Conservation (phyloP, 108 stramenopile genomes). For the Licmophora abbreviata region DNA sequence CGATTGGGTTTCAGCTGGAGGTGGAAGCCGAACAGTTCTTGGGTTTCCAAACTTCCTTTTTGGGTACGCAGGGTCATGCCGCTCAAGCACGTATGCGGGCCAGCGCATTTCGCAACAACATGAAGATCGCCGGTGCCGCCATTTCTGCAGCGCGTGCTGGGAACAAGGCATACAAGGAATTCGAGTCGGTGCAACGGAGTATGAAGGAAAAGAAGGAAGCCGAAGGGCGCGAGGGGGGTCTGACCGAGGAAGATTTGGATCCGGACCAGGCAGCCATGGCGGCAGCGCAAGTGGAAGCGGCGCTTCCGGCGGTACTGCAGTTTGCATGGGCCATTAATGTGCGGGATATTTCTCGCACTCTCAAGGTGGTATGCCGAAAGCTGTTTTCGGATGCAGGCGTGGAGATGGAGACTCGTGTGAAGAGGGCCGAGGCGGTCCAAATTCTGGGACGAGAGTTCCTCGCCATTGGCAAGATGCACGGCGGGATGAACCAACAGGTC, state of each 20-base stretch:
- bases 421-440: slow-evolving; percentile 56
- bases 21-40: slow-evolving; percentile 70
- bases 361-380: slow-evolving; percentile 65
- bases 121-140: slow-evolving; percentile 60
- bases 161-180: slow-evolving; percentile 63
- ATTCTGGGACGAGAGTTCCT: slow-evolving; percentile 61
- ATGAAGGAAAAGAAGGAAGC: slow-evolving; percentile 23
- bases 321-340: slow-evolving; percentile 76
- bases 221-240: slow-evolving; percentile 3
- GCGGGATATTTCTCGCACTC: slow-evolving; percentile 70
- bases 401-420: slow-evolving; percentile 35
- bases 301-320: slow-evolving; percentile 67
- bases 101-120: slow-evolving; percentile 37
- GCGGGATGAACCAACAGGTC: slow-evolving; percentile 6
- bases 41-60: slow-evolving; percentile 56
- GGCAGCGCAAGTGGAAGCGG: slow-evolving; percentile 52
- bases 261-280: slow-evolving; percentile 45
- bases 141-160: slow-evolving; percentile 64
- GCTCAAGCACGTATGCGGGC: slow-evolving; percentile 54
- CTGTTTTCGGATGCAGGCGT: slow-evolving; percentile 70
- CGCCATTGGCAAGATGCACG: slow-evolving; percentile 28
- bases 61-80: slow-evolving; percentile 67
- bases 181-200: slow-evolving; percentile 47
- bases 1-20: slow-evolving; percentile 68
- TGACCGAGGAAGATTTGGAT: slow-evolving; percentile 20